Percentiles rank a stretch among this genome's conserved stretches.
phyloP scores from a whole-genome alignment of 2,329 filamentous ascomycete species.

The Whalleya microplaca region DNA sequence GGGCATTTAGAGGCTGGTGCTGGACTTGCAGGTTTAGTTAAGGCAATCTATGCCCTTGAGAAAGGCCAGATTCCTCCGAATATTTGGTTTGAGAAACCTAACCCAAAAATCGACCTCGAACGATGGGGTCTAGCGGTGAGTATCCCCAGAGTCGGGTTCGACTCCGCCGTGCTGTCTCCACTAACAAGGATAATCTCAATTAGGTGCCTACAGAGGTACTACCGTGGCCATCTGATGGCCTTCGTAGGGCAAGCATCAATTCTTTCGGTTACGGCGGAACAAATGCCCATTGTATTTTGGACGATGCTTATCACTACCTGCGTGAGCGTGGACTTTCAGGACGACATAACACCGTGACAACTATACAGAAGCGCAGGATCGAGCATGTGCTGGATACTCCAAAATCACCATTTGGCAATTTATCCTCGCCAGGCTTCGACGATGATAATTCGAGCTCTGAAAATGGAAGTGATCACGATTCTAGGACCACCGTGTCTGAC shows the following conservation, averaged over 20 bases:
- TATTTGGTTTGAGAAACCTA: conserved; percentile 34
- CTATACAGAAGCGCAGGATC: conserved; percentile 15
- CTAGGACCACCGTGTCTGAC: conserved; percentile 29
- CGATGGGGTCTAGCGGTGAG: conserved; percentile 34
- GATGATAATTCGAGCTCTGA: conserved; percentile 26
- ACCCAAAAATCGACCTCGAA: conserved; percentile 35
- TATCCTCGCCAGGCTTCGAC: conserved; percentile 23
- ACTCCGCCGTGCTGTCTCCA: not conserved
- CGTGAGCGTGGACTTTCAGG: conserved; percentile 28
- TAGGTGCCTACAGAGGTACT: conserved; percentile 30
- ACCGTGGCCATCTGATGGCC: conserved; percentile 32
- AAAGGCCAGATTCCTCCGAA: conserved; percentile 35
- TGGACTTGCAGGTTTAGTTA: conserved; percentile 36
- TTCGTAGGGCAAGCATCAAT: conserved; percentile 11
- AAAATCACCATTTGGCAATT: conserved; percentile 16
- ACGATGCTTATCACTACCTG: conserved; percentile 34
- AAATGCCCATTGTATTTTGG: conserved; percentile 9
- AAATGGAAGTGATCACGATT: conserved; percentile 19
- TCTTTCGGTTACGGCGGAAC: conserved; percentile 16
- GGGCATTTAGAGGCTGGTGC: conserved; percentile 34
- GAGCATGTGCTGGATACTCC: conserved; percentile 4
- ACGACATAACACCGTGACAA: conserved; percentile 27
- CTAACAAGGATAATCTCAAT: conserved; percentile 4
- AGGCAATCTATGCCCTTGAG: conserved; percentile 32
- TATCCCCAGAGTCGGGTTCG: not conserved